These are phyloP conservation scores for Oryza nivara DNA, from an alignment of 176 grass and related monocot genomes.

Conservation along the genomic window DNA sequence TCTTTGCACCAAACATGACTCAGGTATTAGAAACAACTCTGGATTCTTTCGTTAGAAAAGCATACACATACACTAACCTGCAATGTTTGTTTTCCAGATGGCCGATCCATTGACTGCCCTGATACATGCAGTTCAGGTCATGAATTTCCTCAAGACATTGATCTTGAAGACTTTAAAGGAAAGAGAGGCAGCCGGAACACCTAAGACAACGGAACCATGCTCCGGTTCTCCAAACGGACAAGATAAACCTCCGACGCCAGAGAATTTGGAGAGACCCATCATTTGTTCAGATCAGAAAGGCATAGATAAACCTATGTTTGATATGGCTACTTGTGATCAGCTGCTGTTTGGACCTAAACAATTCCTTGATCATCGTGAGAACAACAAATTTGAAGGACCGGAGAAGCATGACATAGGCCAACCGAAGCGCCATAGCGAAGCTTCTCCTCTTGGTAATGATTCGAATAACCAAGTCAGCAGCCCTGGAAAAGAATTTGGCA, in stretches of 20 bases:
- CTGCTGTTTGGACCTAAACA: conserved; percentile 46
- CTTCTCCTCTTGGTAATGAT: conserved; percentile 21
- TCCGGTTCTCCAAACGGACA: conserved; percentile 59
- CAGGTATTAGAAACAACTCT: conserved; percentile 50
- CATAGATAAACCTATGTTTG: conserved; percentile 45
- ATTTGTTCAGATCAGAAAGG: conserved; percentile 29
- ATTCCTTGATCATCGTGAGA: background rate
- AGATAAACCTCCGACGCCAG: conserved; percentile 46
- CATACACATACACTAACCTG: conserved; percentile 16
- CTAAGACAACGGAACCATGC: conserved; percentile 46
- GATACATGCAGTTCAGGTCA: conserved; percentile 92
- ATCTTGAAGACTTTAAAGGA: conserved; percentile 76
- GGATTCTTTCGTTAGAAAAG: background rate
- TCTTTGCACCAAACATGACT: conserved; percentile 99
- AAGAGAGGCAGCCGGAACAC: conserved; percentile 49
- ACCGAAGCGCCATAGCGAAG: conserved; percentile 33
- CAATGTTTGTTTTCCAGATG: conserved; percentile 70
- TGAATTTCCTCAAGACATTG: conserved; percentile 92
- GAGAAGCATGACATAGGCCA: conserved; percentile 30
- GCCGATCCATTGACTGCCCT: conserved; percentile 89
- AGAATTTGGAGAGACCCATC: conserved; percentile 36
- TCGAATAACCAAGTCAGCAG: conserved; percentile 18
- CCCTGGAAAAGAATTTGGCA: conserved; percentile 54
- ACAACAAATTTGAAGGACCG: background rate
- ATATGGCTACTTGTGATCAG: conserved; percentile 50